Base-by-base conservation (phyloP, 1,139 yeast genomes). In the Yamadazyma sp. region DNA sequence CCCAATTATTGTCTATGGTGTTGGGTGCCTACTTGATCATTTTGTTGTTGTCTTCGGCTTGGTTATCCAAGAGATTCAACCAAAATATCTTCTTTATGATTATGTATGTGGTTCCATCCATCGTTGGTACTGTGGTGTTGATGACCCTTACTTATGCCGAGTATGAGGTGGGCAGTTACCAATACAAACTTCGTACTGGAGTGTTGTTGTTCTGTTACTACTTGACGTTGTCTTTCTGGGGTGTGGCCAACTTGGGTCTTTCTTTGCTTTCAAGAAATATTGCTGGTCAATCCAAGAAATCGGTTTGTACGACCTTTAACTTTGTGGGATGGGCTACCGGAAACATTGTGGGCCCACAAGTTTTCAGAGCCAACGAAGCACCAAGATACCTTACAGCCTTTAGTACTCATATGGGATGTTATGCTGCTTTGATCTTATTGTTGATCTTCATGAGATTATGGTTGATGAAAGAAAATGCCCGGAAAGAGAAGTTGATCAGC, bases 1-100 rank as follows among this genome's bases (percentile, higher is more conserved):
- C 71, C 1, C 70, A 71, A 7, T 52, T 67, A 29, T 59, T 67
- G 44, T 70, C 69, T 42, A 55, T 67, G 52, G 73, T 72, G 3
- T 56, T 63, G 14, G 73, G 73, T 14, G 69, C 59, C 7, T 51
- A 64, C 20, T 63, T 65, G 29, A 62, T 66, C 18, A 43, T 64
- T 5, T 58, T 62, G 26, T 62, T 67, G 23, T 39, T 61, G 8
- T 44, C 54, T 14, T 61, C 66, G 6, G 64, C 71, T 4, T 61
- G 61, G 42, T 50, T 66, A 28, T 63, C 64, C 15, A 50, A 64
- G 16, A 51, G 59, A 22, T 57, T 40, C 38, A 40, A 28, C n/a
- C 51, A 47, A 27, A 47, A 47, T 29, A 50, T 27, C 20, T 27
- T 27, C 20, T 27, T 27, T 11, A 27, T 27, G 29, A 15, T 27